Conservation (phyloP, 306 rosid genomes). For the Calophaca sinica region DNA sequence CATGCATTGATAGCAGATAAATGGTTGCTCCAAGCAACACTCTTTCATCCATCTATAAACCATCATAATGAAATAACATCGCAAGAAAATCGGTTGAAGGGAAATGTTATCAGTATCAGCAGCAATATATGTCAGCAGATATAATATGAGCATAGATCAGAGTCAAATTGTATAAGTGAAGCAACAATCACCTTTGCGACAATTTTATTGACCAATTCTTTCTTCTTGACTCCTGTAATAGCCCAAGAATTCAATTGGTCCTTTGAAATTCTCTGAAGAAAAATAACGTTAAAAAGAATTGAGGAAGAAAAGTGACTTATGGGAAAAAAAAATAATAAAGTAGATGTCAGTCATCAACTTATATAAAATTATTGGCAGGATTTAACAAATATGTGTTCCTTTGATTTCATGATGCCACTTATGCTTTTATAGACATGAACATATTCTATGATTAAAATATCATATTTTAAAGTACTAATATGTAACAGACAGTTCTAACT, state of each 20-base stretch:
- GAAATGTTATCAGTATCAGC: conserved; percentile 44
- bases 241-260: conserved; percentile 69
- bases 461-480: too few species aligned
- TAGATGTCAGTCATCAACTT: not conserved
- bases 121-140: conserved; percentile 22
- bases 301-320: not conserved
- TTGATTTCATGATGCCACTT: too few species aligned
- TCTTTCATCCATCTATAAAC: too few species aligned
- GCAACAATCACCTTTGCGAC: conserved; percentile 65
- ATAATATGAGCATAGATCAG: conserved; percentile 1
- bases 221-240: conserved; percentile 78
- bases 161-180: conserved; percentile 30
- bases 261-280: conserved; percentile 54
- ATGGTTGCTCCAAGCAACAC: too few species aligned
- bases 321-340: not conserved
- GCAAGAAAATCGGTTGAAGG: conserved; percentile 44
- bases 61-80: too few species aligned
- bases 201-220: conserved; percentile 65
- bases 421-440: too few species aligned
- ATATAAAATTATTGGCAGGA: not conserved
- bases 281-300: not conserved
- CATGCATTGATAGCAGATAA: too few species aligned
- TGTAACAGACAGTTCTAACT: too few species aligned
- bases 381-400: too few species aligned
- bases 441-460: too few species aligned